These are phyloP conservation scores for Solanum appendiculatum DNA, from an alignment of 257 asterid genomes.

Conservation along the genomic window DNA sequence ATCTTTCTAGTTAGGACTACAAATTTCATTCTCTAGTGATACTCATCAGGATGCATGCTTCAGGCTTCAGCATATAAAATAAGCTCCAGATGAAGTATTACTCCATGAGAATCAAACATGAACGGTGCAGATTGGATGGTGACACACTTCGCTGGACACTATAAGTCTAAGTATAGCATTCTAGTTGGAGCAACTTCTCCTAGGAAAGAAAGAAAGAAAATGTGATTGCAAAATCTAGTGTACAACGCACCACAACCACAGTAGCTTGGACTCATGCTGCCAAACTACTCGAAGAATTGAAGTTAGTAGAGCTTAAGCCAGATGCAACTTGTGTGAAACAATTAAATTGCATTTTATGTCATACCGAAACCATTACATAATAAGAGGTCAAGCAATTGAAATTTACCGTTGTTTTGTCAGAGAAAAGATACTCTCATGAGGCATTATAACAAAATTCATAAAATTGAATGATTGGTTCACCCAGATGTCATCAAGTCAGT, in stretches of 20 bases:
- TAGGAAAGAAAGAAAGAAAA: not conserved
- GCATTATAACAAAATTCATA: not conserved
- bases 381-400: not conserved
- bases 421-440: not conserved
- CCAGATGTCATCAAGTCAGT: not conserved
- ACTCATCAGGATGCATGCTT: not conserved
- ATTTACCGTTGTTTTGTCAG: not conserved
- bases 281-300: not conserved
- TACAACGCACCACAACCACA: not conserved
- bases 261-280: not conserved
- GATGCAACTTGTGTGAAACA: not conserved
- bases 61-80: not conserved
- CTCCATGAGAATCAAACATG: not conserved
- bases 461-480: not conserved
- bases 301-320: not conserved
- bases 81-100: not conserved
- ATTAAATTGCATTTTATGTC: not conserved
- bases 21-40: not conserved
- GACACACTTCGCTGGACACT: not conserved
- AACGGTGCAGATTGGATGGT: not conserved
- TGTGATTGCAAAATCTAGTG: not conserved
- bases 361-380: not conserved
- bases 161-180: not conserved
- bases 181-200: not conserved
- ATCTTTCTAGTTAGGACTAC: not conserved